A percentile compares a stretch with the other conserved stretches of the same genome.
Evolutionary conservation across 345 rosid genomes (phyloP).

Genomic region (Eucalyptus tenuipes): DNA sequence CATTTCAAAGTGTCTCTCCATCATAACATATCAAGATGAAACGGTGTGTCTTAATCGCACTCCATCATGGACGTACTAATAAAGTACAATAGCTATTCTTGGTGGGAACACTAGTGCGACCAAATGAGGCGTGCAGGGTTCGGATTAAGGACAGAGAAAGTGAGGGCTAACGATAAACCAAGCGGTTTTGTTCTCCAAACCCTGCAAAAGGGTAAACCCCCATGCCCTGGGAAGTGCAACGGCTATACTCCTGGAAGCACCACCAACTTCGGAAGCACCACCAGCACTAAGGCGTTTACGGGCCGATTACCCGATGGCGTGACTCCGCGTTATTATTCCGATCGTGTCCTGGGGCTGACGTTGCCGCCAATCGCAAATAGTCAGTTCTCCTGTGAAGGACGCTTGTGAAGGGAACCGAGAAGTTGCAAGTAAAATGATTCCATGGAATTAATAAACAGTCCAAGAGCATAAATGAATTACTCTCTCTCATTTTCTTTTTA

Average conservation of each 20-base stretch:
- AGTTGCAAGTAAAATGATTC: no score
- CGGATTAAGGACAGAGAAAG: neutral
- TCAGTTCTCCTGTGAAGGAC: neutral
- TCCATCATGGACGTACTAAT: no score
- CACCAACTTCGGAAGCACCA: neutral
- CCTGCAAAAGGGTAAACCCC: neutral
- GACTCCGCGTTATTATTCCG: neutral
- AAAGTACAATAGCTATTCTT: neutral
- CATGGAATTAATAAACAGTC: no score
- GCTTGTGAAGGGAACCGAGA: neutral
- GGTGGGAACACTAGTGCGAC: neutral
- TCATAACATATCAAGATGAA: no score
- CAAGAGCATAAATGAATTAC: no score
- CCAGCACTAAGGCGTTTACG: neutral
- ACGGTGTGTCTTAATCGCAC: no score
- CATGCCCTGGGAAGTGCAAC: neutral
- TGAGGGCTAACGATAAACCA: neutral
- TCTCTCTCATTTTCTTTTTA: no score
- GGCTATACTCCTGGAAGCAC: neutral
- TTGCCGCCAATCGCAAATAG: neutral
- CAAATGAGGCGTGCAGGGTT: neutral
- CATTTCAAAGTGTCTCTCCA: no score
- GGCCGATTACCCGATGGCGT: neutral
- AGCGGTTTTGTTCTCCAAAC: neutral
- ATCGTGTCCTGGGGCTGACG: neutral